Evolutionary conservation across 164 flowering plant species (phyloP), one percentile per base, ranked within the genome.

Genomic region (Vitis rupestris): DNA sequence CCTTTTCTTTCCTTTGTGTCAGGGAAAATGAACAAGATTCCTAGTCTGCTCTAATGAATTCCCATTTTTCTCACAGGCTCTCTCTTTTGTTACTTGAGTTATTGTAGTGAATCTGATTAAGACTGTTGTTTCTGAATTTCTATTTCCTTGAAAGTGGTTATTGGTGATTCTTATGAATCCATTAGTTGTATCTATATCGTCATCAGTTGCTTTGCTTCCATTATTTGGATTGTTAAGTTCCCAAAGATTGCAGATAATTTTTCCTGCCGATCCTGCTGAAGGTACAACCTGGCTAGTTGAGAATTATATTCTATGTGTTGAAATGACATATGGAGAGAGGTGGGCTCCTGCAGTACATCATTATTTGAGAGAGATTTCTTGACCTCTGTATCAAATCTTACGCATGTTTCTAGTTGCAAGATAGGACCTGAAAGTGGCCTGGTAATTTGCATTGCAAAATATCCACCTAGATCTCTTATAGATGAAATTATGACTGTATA

Each of bases 211-310:
- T 59, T 27, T 59, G 9, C 13, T 4, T 59, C 14, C 61, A 8
- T 10, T 59, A 47, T 15, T 56, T 54, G 13, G 61, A 47, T 66
- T 27, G 14, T 47, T 67, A 3, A 37, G 37, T 19, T 19, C 30
- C 47, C 58, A 62, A 19, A 56, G 27, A 23, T 31, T 69, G 65
- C 29, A 27, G 61, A 58, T 56, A 58, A 70, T 64, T 73, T 64
- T 73, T 48, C 31, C 55, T 58, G 76, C 68, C 64, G 59, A 31
- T 68, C 65, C 50, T 29, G 59, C 67, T 37, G 67, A 17, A 5
- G 61, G 49, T 23, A 54, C 29, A 49, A 61, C 50, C 11, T 48
- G 58, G 48, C 65, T 58, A 64, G 69, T 59, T 65, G 65, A 65
- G 73, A 61, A 8, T 30, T 52, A 52, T 48, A 9, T 19, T 30